Evolutionary conservation across 306 rosid genomes (phyloP), one percentile per base, ranked within the genome.

Genomic region (Prunus mume): DNA sequence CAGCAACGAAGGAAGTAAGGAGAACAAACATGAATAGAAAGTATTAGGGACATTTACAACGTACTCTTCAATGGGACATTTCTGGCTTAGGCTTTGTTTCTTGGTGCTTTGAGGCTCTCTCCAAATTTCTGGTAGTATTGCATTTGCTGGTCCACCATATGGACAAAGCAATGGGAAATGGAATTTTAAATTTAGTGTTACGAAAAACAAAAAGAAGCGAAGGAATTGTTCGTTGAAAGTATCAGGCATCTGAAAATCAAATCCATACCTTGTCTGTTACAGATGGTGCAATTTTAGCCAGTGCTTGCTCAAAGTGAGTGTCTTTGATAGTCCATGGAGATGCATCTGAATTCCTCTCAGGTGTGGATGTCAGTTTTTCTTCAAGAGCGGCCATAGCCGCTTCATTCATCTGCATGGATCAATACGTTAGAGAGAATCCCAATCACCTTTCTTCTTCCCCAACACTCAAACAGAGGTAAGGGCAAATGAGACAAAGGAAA

Each of bases 11-110:
- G 9, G 96, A 93, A 57, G 92, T 80, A 18, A 85, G 74, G 73
- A 84, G 71, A 78, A 91, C 83, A 73, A 91, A 58, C 55, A 89
- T 73, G 34, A 79, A 56, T 43, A 91, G 89, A 83, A 87, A 74
- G 43, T 38, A 38, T 38, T 22, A 12, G 12, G 64, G 15, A 24
- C 47, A 64, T 64, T 32, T 64, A 64, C 68, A 17, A 32, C 24
- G 1, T 30, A 32, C 46, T 32, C 24, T 17, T 18, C 47, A 8
- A 18, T 64, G 47, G 22, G 13, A 64, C 25, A 32, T 7, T 32
- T 32, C 25, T 10, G 49, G 20, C 67, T 15, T 62, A 28, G 10
- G 47, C 9, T 19, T 34, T 18, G 49, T 38, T 47, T 47, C 15
- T 47, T 13, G 51, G 51, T 47, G 51, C 51, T 47, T 47, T 47